Evolutionary conservation across 345 rosid species (phyloP).

Genomic region (Syzygium jambos): DNA sequence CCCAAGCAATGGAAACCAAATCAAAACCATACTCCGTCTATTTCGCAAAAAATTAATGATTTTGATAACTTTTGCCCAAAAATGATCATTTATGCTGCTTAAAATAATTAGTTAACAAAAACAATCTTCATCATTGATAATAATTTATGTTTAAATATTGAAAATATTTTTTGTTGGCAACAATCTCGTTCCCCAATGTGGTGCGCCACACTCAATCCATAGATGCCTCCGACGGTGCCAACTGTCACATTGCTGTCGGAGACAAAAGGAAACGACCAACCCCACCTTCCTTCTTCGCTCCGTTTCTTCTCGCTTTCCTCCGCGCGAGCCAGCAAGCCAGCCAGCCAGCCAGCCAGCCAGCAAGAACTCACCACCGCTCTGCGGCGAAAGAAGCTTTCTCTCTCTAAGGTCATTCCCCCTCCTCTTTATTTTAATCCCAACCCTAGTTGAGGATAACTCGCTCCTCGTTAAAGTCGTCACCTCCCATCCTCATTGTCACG

Average conservation of each 20-base stretch:
- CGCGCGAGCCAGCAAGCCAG: no score
- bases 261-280: background rate
- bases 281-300: background rate
- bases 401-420: background rate
- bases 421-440: background rate
- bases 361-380: background rate
- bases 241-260: conserved; percentile 31
- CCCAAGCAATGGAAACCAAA: background rate
- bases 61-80: no score
- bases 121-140: no score
- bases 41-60: no score
- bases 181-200: background rate
- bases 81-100: no score
- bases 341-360: background rate
- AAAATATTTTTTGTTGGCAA: no score
- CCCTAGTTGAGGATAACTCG: background rate
- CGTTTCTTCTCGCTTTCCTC: conserved; percentile 6
- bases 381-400: background rate
- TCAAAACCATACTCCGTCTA: no score
- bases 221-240: conserved; percentile 20
- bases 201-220: background rate
- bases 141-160: no score
- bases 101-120: no score
- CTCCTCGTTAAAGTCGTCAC: background rate
- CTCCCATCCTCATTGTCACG: background rate